phyloP scores from a whole-genome alignment of 1,284 basidiomycete genomes.

The Wallemia ichthyophaga region DNA sequence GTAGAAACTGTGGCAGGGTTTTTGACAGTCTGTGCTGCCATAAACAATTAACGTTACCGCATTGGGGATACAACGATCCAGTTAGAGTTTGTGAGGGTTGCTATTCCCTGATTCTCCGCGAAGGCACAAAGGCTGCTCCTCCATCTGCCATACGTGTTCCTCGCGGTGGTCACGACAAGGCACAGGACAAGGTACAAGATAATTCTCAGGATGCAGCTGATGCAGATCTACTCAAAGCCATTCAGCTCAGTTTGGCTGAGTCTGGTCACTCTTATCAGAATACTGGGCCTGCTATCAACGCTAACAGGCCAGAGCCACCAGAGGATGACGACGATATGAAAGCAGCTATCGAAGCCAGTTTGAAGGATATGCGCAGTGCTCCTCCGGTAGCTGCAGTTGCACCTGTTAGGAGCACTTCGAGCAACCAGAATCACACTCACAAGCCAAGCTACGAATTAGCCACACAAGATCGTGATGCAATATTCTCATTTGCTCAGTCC shows the following conservation, averaged over 20 bases:
- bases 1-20: conserved; percentile 86
- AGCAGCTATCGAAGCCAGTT: conserved; percentile 81
- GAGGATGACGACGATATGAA: conserved; percentile 77
- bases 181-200: conserved; percentile 19
- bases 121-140: background rate
- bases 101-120: conserved; percentile 27
- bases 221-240: conserved; percentile 72
- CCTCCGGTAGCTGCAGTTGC: too few relatives aligned
- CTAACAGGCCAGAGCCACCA: conserved; percentile 1
- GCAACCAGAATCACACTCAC: too few relatives aligned
- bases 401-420: conserved; percentile 37
- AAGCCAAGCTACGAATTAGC: conserved; percentile 46
- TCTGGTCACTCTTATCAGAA: conserved; percentile 23
- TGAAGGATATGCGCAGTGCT: conserved; percentile 52
- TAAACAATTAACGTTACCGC: conserved; percentile 50
- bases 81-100: conserved; percentile 89
- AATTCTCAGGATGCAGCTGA: conserved; percentile 30
- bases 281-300: conserved; percentile 2
- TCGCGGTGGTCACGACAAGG: too few relatives aligned
- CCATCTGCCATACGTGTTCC: conserved; percentile 15
- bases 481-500: conserved; percentile 63
- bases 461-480: conserved; percentile 46
- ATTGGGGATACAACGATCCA: conserved; percentile 74
- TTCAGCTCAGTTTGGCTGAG: conserved; percentile 63
- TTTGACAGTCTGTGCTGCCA: conserved; percentile 85